Percentiles rank a stretch among this genome's conserved stretches.
Conservation (phyloP, 2,329 filamentous ascomycete species). For the Camptophora hylomeconis region DNA sequence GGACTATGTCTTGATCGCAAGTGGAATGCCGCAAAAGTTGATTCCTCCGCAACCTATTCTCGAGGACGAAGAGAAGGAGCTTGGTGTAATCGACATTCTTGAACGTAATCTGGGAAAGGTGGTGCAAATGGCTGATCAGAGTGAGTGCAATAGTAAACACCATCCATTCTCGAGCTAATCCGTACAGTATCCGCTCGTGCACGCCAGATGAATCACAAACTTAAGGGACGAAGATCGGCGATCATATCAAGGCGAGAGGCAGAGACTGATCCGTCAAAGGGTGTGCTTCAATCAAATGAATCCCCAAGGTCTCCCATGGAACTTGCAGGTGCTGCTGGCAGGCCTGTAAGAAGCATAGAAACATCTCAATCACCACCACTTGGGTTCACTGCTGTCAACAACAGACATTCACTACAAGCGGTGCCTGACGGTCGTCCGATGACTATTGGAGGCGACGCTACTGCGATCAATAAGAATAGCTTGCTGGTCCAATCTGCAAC, state of each 20-base stretch:
- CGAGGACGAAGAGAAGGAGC: slow-evolving; percentile 75
- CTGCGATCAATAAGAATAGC: no score
- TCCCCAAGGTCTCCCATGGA: slow-evolving; percentile 14
- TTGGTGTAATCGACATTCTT: slow-evolving; percentile 71
- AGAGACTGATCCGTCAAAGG: slow-evolving; percentile 25
- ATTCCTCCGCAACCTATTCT: slow-evolving; percentile 69
- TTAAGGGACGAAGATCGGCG: slow-evolving; percentile 62
- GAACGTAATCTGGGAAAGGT: slow-evolving; percentile 65
- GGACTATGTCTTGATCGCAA: slow-evolving; percentile 73
- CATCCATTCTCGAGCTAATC: slow-evolving; percentile 3
- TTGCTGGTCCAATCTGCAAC: no score
- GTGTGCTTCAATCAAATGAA: slow-evolving; percentile 8
- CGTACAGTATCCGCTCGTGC: slow-evolving; percentile 51
- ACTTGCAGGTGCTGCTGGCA: slow-evolving; percentile 15
- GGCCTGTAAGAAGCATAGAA: slow-evolving; percentile 14
- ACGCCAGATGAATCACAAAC: slow-evolving; percentile 65
- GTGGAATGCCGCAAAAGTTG: slow-evolving; percentile 69
- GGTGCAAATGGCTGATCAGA: slow-evolving; percentile 69
- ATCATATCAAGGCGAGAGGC: slow-evolving; percentile 51
- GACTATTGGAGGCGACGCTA: no score
- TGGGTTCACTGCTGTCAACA: slow-evolving; percentile 48
- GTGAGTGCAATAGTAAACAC: slow-evolving; percentile 23
- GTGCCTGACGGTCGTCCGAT: no score
- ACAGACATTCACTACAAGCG: slow-evolving; percentile 28
- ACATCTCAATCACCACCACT: slow-evolving; percentile 32